These are phyloP conservation scores for Zymoseptoria tritici DNA, from an alignment of 2,329 filamentous ascomycete genomes.

Conservation along the genomic window DNA sequence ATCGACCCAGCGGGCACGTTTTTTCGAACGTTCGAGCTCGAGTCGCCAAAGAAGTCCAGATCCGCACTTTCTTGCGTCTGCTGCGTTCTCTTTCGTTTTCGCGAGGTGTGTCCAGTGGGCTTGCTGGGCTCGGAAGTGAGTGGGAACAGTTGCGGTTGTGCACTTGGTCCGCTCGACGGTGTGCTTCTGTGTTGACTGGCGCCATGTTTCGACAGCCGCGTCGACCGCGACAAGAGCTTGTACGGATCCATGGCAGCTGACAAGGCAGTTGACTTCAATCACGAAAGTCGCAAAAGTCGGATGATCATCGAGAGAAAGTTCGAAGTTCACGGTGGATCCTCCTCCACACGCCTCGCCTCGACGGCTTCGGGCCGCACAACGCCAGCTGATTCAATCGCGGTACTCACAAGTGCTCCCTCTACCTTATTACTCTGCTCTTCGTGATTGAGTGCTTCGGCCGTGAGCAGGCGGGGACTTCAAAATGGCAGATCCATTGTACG, in stretches of 20 bases:
- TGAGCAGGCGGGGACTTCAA: neutral
- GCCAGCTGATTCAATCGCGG: neutral
- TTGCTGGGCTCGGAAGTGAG: conserved; percentile 21
- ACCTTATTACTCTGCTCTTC: neutral
- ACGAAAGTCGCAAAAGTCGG: neutral
- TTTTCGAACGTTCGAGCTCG: neutral
- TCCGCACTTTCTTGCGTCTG: conserved; percentile 26
- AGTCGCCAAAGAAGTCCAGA: conserved; percentile 39
- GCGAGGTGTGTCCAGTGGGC: conserved; percentile 12
- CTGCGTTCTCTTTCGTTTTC: conserved; percentile 38
- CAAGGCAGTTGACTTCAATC: neutral
- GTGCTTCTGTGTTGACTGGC: conserved; percentile 37
- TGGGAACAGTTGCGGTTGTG: conserved; percentile 60
- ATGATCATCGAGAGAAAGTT: neutral
- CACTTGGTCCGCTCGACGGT: conserved; percentile 56
- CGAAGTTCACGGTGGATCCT: neutral
- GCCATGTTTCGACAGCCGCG: conserved; percentile 46
- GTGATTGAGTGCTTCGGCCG: neutral
- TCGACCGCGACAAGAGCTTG: conserved; percentile 63
- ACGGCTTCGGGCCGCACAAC: neutral
- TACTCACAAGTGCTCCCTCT: neutral
- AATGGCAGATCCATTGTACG: conserved; percentile 60
- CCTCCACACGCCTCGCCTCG: neutral
- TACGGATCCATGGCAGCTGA: conserved; percentile 60
- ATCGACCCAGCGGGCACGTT: neutral